phyloP scores from a whole-genome alignment of 306 rosid genomes.

The Pterocarpus macrocarpus region DNA sequence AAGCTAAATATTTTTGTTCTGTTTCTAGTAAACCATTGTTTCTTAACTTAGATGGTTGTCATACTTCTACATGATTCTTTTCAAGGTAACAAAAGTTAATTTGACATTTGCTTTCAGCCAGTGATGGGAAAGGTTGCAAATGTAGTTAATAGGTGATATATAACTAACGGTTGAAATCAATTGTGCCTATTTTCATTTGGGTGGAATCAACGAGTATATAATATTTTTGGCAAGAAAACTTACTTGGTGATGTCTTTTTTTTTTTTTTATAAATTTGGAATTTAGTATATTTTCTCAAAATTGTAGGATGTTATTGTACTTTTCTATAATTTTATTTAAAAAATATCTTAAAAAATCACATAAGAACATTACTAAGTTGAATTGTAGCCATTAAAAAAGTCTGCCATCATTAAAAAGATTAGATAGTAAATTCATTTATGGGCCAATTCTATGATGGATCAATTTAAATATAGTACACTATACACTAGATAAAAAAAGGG shows the following conservation, averaged over 20 bases:
- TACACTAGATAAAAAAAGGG: too few relatives aligned
- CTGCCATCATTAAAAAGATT: too few relatives aligned
- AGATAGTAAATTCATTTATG: too few relatives aligned
- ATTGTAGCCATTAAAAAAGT: too few relatives aligned
- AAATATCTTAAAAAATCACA: too few relatives aligned
- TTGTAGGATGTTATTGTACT: too few relatives aligned
- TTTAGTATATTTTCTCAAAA: too few relatives aligned
- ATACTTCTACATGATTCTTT: neutral
- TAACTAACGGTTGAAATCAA: neutral
- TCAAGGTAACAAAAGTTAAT: constrained; percentile 9
- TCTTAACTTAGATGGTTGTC: neutral
- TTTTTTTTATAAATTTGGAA: too few relatives aligned
- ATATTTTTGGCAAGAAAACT: constrained; percentile 31
- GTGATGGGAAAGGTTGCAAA: neutral
- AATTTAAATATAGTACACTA: too few relatives aligned
- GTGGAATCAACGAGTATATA: constrained; percentile 7
- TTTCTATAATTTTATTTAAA: too few relatives aligned
- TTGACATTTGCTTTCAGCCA: constrained; percentile 9
- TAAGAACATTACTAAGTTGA: too few relatives aligned
- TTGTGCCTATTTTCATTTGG: constrained; percentile 14
- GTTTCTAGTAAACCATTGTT: constrained; percentile 14
- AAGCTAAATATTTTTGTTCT: neutral
- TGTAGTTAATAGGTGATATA: neutral
- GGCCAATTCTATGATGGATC: too few relatives aligned
- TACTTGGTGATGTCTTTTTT: neutral